Percentiles rank a stretch among this genome's conserved stretches.
phyloP scores from a whole-genome alignment of 345 rosid species.

The Heritiera fomes region DNA sequence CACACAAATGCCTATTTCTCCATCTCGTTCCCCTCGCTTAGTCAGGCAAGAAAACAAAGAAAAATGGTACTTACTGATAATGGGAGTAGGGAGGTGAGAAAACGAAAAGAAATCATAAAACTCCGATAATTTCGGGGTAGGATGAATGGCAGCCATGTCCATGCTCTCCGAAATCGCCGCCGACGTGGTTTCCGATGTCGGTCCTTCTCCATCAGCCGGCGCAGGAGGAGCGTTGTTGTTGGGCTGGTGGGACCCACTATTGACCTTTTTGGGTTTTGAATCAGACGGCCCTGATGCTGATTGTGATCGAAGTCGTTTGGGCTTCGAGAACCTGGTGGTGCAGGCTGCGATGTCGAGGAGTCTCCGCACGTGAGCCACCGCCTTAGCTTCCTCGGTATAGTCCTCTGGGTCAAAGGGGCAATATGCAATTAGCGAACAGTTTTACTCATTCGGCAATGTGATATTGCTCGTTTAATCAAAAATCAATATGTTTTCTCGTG shows the following conservation, averaged over 20 bases:
- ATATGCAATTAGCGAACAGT: slow-evolving; percentile 15
- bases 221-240: slow-evolving; percentile 12
- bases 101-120: slow-evolving; percentile 71
- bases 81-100: slow-evolving; percentile 58
- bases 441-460: background rate
- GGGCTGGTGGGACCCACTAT: slow-evolving; percentile 15
- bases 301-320: slow-evolving; percentile 29
- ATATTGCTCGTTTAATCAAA: no score
- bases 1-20: no score
- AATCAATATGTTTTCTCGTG: background rate
- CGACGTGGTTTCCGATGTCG: slow-evolving; percentile 21
- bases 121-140: slow-evolving; percentile 65
- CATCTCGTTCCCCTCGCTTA: background rate
- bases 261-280: slow-evolving; percentile 35
- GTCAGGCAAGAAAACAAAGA: background rate
- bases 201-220: slow-evolving; percentile 24
- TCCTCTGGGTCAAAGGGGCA: slow-evolving; percentile 50
- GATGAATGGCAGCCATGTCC: slow-evolving; percentile 69
- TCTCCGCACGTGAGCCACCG: slow-evolving; percentile 61
- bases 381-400: slow-evolving; percentile 47
- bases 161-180: slow-evolving; percentile 39
- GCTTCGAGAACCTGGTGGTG: slow-evolving; percentile 53
- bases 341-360: slow-evolving; percentile 66
- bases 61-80: slow-evolving; percentile 40
- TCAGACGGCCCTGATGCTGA: slow-evolving; percentile 35